Conservation (phyloP, 768 basidiomycete genomes). For the Russula sp. region DNA sequence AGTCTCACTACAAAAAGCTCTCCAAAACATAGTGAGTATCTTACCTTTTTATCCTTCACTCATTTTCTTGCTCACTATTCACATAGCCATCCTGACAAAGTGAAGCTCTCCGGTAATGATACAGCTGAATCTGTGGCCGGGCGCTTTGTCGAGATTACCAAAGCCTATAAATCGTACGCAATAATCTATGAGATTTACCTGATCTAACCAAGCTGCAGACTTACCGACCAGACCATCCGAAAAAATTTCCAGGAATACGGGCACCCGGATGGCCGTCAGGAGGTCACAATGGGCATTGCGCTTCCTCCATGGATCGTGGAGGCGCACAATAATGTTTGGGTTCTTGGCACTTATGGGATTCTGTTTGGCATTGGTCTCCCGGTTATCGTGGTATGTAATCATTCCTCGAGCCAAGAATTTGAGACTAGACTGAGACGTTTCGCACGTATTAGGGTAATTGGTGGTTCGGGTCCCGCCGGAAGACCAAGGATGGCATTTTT, state of each 20-base stretch:
- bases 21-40: slow-evolving; percentile 74
- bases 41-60: background rate
- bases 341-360: slow-evolving; percentile 82
- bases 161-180: slow-evolving; percentile 91
- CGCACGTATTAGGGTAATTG: slow-evolving; percentile 62
- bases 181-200: background rate
- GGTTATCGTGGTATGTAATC: slow-evolving; percentile 62
- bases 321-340: slow-evolving; percentile 86
- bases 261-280: slow-evolving; percentile 96
- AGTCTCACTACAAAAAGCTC: slow-evolving; percentile 90
- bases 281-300: slow-evolving; percentile 91
- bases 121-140: slow-evolving; percentile 84
- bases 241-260: slow-evolving; percentile 87
- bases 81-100: slow-evolving; percentile 93
- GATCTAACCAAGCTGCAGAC: slow-evolving; percentile 40
- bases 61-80: background rate
- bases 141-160: slow-evolving; percentile 89
- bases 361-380: slow-evolving; percentile 88
- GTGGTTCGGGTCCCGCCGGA: slow-evolving; percentile 93
- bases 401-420: background rate
- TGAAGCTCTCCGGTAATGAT: slow-evolving; percentile 73
- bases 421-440: background rate
- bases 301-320: slow-evolving; percentile 93
- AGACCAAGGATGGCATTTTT: slow-evolving; percentile 90
- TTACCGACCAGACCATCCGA: slow-evolving; percentile 91